Evolutionary conservation across 257 asterid genomes (phyloP).

Genomic region (Capsicum pubescens): DNA sequence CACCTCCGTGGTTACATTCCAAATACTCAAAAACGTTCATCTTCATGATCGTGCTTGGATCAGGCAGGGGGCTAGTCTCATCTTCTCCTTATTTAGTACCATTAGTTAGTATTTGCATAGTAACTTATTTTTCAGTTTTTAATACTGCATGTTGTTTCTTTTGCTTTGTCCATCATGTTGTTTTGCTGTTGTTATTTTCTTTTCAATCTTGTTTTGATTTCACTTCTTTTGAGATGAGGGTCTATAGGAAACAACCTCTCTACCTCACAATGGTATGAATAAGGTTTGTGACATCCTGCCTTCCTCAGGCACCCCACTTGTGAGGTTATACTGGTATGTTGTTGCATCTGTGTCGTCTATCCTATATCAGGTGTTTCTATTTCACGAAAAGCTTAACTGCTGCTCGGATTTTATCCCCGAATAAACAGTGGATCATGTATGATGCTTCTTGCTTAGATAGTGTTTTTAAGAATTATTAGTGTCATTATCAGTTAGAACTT

Average conservation of each 20-base stretch:
- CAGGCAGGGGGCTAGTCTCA: too few species aligned
- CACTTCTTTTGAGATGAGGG: background rate
- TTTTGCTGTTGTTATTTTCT: background rate
- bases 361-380: background rate
- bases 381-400: background rate
- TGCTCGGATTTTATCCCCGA: background rate
- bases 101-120: background rate
- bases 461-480: background rate
- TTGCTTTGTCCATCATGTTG: constrained; percentile 10
- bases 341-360: background rate
- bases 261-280: background rate
- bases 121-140: background rate
- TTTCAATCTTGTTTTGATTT: background rate
- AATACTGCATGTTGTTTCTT: background rate
- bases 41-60: too few species aligned
- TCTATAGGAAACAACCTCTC: background rate
- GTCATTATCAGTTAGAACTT: background rate
- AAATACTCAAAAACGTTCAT: too few species aligned
- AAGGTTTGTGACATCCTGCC: background rate
- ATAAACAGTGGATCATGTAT: background rate
- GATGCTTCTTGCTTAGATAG: constrained; percentile 9
- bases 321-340: background rate
- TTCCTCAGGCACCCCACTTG: too few species aligned
- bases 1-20: too few species aligned
- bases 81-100: background rate